phyloP scores from a whole-genome alignment of 305 asterid genomes.

The Fraxinus angustifolia region DNA sequence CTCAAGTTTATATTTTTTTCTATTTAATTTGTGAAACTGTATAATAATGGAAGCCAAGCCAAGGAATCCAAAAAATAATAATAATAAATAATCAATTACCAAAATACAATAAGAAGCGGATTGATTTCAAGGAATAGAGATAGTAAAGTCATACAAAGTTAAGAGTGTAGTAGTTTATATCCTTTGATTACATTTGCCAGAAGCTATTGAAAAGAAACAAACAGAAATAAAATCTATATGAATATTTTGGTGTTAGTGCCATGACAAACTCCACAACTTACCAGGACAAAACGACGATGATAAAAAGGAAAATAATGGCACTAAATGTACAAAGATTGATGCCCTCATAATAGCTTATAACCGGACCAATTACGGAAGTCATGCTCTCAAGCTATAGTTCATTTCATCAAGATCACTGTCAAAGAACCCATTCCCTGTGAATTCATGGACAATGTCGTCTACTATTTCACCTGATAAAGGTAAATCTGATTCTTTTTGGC shows the following conservation, averaged over 20 bases:
- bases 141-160: not conserved
- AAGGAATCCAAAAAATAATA: not conserved
- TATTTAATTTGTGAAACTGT: not conserved
- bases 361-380: conserved; percentile 23
- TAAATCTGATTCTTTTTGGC: conserved; percentile 50
- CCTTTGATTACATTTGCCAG: not conserved
- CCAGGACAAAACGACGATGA: not conserved
- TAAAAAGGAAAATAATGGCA: not conserved
- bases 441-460: conserved; percentile 57
- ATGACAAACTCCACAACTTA: not conserved
- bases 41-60: not conserved
- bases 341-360: conserved; percentile 3
- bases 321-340: conserved; percentile 37
- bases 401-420: conserved; percentile 63
- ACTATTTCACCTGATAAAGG: conserved; percentile 53
- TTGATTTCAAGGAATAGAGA: not conserved
- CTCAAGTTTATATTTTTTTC: not conserved
- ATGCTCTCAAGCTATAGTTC: conserved; percentile 60
- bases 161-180: not conserved
- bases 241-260: not conserved
- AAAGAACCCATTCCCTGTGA: conserved; percentile 64
- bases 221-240: not conserved
- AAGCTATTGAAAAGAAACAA: not conserved
- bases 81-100: not conserved
- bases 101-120: not conserved